A percentile compares a stretch with the other conserved stretches of the same genome.
Evolutionary conservation across 176 grass and related monocot genomes (phyloP).

Genomic region (Lolium multiflorum): DNA sequence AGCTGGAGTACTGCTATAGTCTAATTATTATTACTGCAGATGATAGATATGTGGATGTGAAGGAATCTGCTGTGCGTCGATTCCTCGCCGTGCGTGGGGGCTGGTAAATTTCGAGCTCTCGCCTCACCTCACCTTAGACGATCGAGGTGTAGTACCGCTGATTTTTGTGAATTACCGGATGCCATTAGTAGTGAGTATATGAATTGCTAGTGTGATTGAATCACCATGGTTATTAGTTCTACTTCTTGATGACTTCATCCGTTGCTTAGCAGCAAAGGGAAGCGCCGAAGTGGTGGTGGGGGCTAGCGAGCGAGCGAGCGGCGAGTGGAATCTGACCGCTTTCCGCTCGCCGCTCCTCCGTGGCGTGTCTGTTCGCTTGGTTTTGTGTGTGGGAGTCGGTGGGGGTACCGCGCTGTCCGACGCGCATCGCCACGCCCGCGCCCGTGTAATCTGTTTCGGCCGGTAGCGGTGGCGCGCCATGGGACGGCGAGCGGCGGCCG

Average conservation of each 20-base stretch:
- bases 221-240: not conserved
- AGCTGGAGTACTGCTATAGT: conserved; percentile 31
- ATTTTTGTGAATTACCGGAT: conserved; percentile 48
- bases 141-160: conserved; percentile 37
- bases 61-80: conserved; percentile 37
- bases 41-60: conserved; percentile 41
- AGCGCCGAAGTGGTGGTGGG: conserved; percentile 21
- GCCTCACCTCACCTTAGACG: conserved; percentile 9
- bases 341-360: conserved; percentile 16
- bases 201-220: not conserved
- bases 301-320: not conserved
- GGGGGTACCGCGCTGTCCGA: conserved; percentile 49
- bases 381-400: conserved; percentile 42
- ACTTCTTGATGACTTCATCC: conserved; percentile 4
- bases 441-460: conserved; percentile 13
- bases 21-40: conserved; percentile 23
- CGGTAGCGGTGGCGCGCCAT: conserved; percentile 3
- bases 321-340: conserved; percentile 46
- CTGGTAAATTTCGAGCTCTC: conserved; percentile 47
- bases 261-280: conserved; percentile 58
- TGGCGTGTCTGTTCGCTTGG: conserved; percentile 15
- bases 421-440: not conserved
- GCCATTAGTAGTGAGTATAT: conserved; percentile 26
- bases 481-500: not conserved
- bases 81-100: conserved; percentile 33